These are phyloP conservation scores for Platanthera guangdongensis DNA, from an alignment of 106 monocot species.

Conservation along the genomic window DNA sequence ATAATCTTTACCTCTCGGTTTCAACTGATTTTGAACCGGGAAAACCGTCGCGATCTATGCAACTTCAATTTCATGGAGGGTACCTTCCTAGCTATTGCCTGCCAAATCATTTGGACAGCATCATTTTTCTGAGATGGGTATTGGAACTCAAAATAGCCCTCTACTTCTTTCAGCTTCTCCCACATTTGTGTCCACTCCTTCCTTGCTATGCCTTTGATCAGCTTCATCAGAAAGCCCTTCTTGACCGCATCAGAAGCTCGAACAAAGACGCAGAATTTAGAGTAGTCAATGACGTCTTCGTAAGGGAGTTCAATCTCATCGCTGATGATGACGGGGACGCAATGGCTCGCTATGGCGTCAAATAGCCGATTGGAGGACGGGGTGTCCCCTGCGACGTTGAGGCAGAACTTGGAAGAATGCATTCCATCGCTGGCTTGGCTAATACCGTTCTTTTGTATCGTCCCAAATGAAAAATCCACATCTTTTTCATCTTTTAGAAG, in stretches of 20 bases:
- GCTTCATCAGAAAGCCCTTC: slow-evolving; percentile 24
- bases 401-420: slow-evolving; percentile 48
- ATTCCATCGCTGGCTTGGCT: slow-evolving; percentile 36
- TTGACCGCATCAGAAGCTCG: slow-evolving; percentile 23
- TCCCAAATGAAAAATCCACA: slow-evolving; percentile 47
- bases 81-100: slow-evolving; percentile 36
- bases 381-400: slow-evolving; percentile 54
- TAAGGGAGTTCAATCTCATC: slow-evolving; percentile 44
- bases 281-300: slow-evolving; percentile 34
- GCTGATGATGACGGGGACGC: slow-evolving; percentile 36
- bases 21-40: slow-evolving; percentile 13
- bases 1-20: neutral
- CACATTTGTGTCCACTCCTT: slow-evolving; percentile 39
- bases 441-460: slow-evolving; percentile 27
- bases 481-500: slow-evolving; percentile 46
- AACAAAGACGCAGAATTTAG: slow-evolving; percentile 34
- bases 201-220: slow-evolving; percentile 24
- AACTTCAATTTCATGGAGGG: slow-evolving; percentile 24
- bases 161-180: slow-evolving; percentile 27
- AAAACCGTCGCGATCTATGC: slow-evolving; percentile 20
- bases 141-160: slow-evolving; percentile 19
- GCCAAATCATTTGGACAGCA: slow-evolving; percentile 47
- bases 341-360: slow-evolving; percentile 39
- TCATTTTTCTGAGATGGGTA: slow-evolving; percentile 33
- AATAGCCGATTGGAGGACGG: slow-evolving; percentile 50